phyloP scores from a whole-genome alignment of 2,329 filamentous ascomycete genomes.

The Remersonia thermophila region DNA sequence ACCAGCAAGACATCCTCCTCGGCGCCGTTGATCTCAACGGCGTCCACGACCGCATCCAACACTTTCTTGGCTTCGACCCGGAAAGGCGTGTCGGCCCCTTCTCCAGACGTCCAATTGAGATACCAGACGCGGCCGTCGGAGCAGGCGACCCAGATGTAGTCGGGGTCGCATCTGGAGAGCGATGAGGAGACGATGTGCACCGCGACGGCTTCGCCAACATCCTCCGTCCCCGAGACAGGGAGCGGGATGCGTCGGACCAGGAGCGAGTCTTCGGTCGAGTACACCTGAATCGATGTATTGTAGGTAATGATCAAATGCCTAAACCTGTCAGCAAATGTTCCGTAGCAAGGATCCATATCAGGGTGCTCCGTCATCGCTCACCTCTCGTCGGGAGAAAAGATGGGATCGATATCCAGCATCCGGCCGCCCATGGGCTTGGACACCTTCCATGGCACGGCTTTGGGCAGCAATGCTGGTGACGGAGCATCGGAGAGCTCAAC shows the following conservation, averaged over 20 bases:
- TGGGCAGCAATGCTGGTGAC: slow-evolving; percentile 1
- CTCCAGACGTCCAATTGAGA: slow-evolving; percentile 44
- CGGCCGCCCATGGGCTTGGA: slow-evolving; percentile 53
- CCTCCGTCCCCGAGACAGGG: slow-evolving; percentile 21
- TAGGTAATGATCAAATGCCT: slow-evolving; percentile 68
- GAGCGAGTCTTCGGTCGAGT: slow-evolving; percentile 69
- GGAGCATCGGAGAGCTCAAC: slow-evolving; percentile 9
- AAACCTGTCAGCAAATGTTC: slow-evolving; percentile 17
- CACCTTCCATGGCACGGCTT: slow-evolving; percentile 37
- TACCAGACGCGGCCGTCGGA: slow-evolving; percentile 45
- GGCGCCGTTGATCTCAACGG: slow-evolving; percentile 24
- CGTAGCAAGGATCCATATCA: not conserved
- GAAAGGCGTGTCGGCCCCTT: slow-evolving; percentile 30
- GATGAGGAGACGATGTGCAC: slow-evolving; percentile 28
- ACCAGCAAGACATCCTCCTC: slow-evolving; percentile 35
- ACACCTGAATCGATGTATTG: slow-evolving; percentile 64
- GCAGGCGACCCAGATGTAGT: slow-evolving; percentile 47
- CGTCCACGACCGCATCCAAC: slow-evolving; percentile 32
- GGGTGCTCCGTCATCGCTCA: slow-evolving; percentile 24
- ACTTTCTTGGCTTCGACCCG: slow-evolving; percentile 31
- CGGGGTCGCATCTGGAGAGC: slow-evolving; percentile 30
- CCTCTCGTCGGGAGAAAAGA: slow-evolving; percentile 50
- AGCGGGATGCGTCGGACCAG: slow-evolving; percentile 60
- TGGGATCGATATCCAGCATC: slow-evolving; percentile 52
- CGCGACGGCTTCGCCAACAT: slow-evolving; percentile 19